Evolutionary conservation across 2,329 filamentous ascomycete species (phyloP).

Genomic region (Nothopassalora personata): DNA sequence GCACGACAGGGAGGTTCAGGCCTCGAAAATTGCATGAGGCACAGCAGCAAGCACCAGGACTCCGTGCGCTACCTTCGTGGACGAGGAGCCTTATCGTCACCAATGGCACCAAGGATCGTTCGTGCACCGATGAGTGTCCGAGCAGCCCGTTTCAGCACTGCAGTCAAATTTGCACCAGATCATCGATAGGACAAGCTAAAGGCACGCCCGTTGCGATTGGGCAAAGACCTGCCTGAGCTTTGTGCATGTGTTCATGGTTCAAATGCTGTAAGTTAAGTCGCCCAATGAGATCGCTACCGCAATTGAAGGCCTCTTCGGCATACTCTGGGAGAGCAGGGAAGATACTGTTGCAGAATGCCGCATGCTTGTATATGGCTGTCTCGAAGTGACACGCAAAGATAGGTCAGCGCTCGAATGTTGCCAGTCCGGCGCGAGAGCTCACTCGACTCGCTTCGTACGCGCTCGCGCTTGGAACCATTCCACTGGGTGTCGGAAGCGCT

Average conservation of each 20-base stretch:
- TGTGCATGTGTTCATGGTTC: conserved; percentile 1
- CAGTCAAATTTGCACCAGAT: neutral
- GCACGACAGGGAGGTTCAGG: neutral
- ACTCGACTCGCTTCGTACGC: conserved; percentile 1
- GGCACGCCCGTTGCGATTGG: neutral
- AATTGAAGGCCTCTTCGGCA: neutral
- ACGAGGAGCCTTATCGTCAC: neutral
- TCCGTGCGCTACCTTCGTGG: neutral
- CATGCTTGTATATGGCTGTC: neutral
- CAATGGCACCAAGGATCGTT: neutral
- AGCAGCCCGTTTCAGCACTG: neutral
- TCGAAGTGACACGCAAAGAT: neutral
- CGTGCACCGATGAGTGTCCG: neutral
- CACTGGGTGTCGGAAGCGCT: no score
- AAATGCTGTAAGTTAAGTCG: neutral
- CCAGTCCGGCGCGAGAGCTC: neutral
- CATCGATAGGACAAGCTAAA: neutral
- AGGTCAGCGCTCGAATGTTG: neutral
- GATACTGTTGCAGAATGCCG: neutral
- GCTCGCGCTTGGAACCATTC: neutral
- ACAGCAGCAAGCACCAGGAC: neutral
- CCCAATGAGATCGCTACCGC: neutral
- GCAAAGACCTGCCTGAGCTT: neutral
- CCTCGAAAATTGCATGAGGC: neutral
- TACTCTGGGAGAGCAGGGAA: neutral